Evolutionary conservation across 1,284 basidiomycete species (phyloP).

Genomic region (Rhodotorula sp.): DNA sequence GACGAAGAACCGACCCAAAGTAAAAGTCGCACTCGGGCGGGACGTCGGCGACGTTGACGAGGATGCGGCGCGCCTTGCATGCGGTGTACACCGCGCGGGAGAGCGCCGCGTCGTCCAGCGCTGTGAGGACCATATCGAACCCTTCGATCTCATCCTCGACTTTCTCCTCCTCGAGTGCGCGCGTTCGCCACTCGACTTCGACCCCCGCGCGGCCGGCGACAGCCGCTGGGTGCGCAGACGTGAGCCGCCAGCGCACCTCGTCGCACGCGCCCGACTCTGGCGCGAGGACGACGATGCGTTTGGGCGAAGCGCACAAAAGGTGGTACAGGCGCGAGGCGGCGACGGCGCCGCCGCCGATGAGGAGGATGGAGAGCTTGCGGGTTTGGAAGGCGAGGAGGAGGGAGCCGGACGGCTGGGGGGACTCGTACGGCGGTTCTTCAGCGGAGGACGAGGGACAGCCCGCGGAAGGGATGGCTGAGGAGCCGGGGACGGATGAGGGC

Average conservation of each 20-base stretch:
- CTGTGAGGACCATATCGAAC: slow-evolving; percentile 90
- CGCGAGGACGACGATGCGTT: slow-evolving; percentile 64
- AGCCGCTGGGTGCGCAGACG: slow-evolving; percentile 54
- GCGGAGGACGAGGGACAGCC: too few species aligned
- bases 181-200: slow-evolving; percentile 68
- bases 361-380: slow-evolving; percentile 63
- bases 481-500: neutral
- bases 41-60: slow-evolving; percentile 95
- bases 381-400: slow-evolving; percentile 86
- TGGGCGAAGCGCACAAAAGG: slow-evolving; percentile 61
- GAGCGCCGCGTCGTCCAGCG: slow-evolving; percentile 79
- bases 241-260: slow-evolving; percentile 51
- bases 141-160: slow-evolving; percentile 54
- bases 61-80: slow-evolving; percentile 70
- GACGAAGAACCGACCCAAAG: slow-evolving; percentile 90
- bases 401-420: slow-evolving; percentile 60
- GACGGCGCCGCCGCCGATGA: slow-evolving; percentile 87
- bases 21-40: slow-evolving; percentile 94
- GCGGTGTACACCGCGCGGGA: slow-evolving; percentile 71
- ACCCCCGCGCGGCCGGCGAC: neutral
- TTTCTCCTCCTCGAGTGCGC: slow-evolving; percentile 49
- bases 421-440: neutral
- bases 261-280: slow-evolving; percentile 65
- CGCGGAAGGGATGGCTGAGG: neutral
- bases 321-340: slow-evolving; percentile 73